Conservation (phyloP, 2,329 filamentous ascomycete genomes). For the Kalmusia sp. region DNA sequence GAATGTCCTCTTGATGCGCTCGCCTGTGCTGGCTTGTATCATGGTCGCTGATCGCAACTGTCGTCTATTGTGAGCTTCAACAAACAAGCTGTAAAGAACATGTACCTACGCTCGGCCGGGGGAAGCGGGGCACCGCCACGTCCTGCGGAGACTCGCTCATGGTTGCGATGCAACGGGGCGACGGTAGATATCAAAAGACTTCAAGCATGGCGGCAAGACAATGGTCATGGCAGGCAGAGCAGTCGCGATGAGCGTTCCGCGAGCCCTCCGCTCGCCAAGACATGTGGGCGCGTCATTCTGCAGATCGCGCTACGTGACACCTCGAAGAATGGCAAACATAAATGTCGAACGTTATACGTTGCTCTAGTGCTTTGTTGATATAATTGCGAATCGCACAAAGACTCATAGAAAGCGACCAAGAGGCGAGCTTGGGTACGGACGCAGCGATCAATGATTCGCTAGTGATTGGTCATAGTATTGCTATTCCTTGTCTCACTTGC, state of each 20-base stretch:
- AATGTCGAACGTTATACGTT: too few relatives aligned
- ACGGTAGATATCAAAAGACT: not conserved
- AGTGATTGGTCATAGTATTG: too few relatives aligned
- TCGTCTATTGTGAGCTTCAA: slow-evolving; percentile 24
- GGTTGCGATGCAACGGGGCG: not conserved
- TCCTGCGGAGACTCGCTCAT: slow-evolving; percentile 42
- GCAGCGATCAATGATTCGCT: too few relatives aligned
- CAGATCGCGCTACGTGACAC: slow-evolving; percentile 2
- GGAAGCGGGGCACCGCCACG: slow-evolving; percentile 42
- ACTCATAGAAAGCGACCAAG: too few relatives aligned
- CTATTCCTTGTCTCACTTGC: too few relatives aligned
- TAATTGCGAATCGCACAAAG: too few relatives aligned
- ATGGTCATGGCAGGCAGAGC: not conserved
- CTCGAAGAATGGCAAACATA: too few relatives aligned
- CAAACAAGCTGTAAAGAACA: not conserved
- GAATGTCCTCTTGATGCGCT: slow-evolving; percentile 81
- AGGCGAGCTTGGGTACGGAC: too few relatives aligned
- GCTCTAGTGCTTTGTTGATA: too few relatives aligned
- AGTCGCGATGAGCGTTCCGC: slow-evolving; percentile 5
- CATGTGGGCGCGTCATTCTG: slow-evolving; percentile 3
- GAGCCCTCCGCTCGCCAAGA: not conserved
- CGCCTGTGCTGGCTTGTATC: slow-evolving; percentile 84
- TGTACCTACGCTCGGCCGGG: slow-evolving; percentile 45
- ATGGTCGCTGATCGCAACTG: slow-evolving; percentile 84
- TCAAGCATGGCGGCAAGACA: slow-evolving; percentile 6